Evolutionary conservation across 345 rosid species (phyloP).

Genomic region (Erysimum cheiranthoides): DNA sequence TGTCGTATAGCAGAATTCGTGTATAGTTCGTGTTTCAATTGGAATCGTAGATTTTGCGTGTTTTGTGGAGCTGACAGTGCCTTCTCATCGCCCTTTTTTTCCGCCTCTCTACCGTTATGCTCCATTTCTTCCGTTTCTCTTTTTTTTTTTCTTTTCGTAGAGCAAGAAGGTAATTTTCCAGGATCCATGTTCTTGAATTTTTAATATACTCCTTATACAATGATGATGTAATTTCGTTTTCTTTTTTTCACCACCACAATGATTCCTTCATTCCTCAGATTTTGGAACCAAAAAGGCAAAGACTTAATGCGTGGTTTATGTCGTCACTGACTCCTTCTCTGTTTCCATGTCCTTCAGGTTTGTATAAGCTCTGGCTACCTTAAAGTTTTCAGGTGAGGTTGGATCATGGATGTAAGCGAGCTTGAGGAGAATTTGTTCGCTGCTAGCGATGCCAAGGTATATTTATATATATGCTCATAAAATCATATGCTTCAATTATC

Average conservation of each 20-base stretch:
- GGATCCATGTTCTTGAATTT: too few species aligned
- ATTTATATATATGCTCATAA: background rate
- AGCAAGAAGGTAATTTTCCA: too few species aligned
- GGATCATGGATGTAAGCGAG: constrained; percentile 12
- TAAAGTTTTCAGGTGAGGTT: background rate
- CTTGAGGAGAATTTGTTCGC: constrained; percentile 16
- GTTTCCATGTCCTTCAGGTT: background rate
- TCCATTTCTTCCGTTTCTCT: background rate
- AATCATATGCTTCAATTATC: background rate
- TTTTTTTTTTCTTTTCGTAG: too few species aligned
- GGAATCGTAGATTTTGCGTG: background rate
- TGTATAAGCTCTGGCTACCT: background rate
- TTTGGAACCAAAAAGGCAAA: background rate
- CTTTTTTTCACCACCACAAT: too few species aligned
- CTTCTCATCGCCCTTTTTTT: too few species aligned
- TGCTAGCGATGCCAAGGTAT: constrained; percentile 18
- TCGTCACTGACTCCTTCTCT: background rate
- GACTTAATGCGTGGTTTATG: background rate
- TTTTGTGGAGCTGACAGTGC: constrained; percentile 2
- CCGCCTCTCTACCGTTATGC: background rate
- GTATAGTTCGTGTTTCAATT: background rate
- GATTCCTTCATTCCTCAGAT: background rate
- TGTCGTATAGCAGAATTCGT: background rate
- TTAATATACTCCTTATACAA: too few species aligned
- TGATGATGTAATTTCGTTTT: too few species aligned